Evolutionary conservation across 805 yeast genomes (phyloP), one percentile per base, ranked within the genome.

Genomic region (Millerozyma acaciae): DNA sequence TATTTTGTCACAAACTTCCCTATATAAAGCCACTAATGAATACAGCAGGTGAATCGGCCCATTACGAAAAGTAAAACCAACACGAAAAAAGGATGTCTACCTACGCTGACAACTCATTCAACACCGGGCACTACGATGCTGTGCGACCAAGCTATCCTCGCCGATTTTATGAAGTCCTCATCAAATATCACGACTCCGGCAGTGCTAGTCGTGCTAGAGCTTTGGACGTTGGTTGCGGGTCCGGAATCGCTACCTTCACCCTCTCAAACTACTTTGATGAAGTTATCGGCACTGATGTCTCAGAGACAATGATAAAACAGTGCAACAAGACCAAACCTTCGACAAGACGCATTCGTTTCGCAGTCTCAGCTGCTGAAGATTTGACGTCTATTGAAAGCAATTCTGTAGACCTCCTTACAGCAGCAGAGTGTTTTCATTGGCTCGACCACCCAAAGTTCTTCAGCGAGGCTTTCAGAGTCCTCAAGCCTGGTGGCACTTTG

Each of bases 401-500:
- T 7, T 53, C 75, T 0, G 73, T 78, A 6, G 94, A 83, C 50
- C 39, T 86, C 45, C 64, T 86, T 9, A 73, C 87, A 2, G 84
- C 80, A n/a, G 95, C 89, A 0, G 88, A 88, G 51, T 82, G 88
- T 38, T 76, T 73, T n/a, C 96, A 88, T 57, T 88, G 96, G 95
- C 73, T 85, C 37, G 69, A 80, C 35, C 80, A 75, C 38, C 60
- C 62, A 0, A 43, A 44, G 18, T 80, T 79, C 51, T 78, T 76
- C 50, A 46, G 54, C 4, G 76, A 74, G 38, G 65, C 74, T 2
- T 56, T 62, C 14, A 47, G 75, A 4, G 60, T 76, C 9, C 62
- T 86, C 38, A 72, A 70, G 32, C 69, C 75, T 1, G 65, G 68
- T 14, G 95, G 93, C 2, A 80, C 88, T 0, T 50, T 88, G 30